Evolutionary conservation across 2,329 filamentous ascomycete species (phyloP), one percentile per base, ranked within the genome.

Genomic region (Thermoascus crustaceus): DNA sequence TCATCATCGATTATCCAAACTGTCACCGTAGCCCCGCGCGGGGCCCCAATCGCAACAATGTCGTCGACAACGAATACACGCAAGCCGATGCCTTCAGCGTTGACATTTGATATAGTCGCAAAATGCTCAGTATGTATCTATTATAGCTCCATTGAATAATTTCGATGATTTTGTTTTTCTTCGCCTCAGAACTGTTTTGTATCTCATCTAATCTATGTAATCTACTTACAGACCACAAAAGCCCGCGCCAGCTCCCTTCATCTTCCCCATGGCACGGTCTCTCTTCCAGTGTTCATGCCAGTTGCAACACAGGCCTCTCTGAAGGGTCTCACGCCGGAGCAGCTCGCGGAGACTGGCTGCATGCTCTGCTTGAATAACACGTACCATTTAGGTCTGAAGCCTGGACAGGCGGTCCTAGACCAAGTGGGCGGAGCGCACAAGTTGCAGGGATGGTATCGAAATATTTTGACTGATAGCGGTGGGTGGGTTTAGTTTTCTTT

Each of bases 311-410:
- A 98, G 63, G 91, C 85, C 1, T 94, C 89, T 0, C 72, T 98
- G 24, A 98, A 98, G 58, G 91, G 91, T 27, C 66, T 98, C 37
- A 96, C 91, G 0, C 87, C 89, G 1, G 81, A 89, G 46, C 91
- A 98, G 55, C 71, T 98, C 2, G 88, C 91, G 51, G 80, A 85
- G 35, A 93, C 88, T 0, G 79, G 85, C 27, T 98, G 93, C 54
- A 78, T 84, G 39, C 67, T 98, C 26, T 98, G 91, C 60, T 68
- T 98, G 45, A 98, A 98, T 67, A 98, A 98, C 64, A 98, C 91
- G 8, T 98, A 98, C 56, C 91, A 98, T 59, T 69, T 98, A 41
- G 91, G 91, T 7, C 68, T 98, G 37, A 96, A 94, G 63, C 91
- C 91, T 1, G 93, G 91, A 1, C 88, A 96, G 58, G 81, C 85